Conservation (phyloP, 805 yeast genomes). For the Schwanniomyces pseudopolymorphus region DNA sequence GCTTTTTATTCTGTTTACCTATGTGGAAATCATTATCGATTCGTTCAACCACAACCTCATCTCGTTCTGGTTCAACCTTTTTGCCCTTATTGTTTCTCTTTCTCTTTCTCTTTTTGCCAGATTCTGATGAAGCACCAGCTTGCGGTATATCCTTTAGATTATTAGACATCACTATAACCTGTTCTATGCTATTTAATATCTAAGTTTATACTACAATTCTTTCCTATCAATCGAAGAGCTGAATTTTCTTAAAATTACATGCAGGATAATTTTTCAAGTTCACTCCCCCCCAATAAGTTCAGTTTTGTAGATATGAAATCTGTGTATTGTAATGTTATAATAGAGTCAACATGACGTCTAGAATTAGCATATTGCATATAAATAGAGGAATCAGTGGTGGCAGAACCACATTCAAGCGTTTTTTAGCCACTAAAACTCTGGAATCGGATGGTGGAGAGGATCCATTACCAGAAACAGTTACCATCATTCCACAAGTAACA, state of each 20-base stretch:
- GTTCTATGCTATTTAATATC: not conserved
- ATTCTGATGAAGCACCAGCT: conserved; percentile 4
- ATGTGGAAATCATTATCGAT: conserved; percentile 10
- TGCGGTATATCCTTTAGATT: conserved; percentile 8
- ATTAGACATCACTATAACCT: conserved; percentile 8
- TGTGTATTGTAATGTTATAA: not conserved
- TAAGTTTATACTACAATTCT: not conserved
- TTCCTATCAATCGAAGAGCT: not conserved
- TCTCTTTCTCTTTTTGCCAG: conserved; percentile 25
- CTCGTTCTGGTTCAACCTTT: not conserved
- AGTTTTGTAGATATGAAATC: not conserved
- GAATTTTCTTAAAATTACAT: not conserved
- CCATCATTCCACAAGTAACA: conserved; percentile 37
- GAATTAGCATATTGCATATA: not conserved
- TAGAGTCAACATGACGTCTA: not conserved
- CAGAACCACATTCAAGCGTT: not conserved
- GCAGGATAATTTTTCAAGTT: not conserved
- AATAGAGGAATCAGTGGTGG: not conserved
- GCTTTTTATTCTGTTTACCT: conserved; percentile 21
- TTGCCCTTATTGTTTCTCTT: conserved; percentile 26
- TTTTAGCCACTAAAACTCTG: not conserved
- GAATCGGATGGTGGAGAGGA: not conserved
- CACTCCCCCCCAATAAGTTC: not conserved
- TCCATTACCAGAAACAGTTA: conserved; percentile 29
- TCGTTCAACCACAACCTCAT: conserved; percentile 2